Percentiles rank a stretch among this genome's conserved stretches.
Conservation (phyloP, 768 basidiomycete species). For the Mycena pura region DNA sequence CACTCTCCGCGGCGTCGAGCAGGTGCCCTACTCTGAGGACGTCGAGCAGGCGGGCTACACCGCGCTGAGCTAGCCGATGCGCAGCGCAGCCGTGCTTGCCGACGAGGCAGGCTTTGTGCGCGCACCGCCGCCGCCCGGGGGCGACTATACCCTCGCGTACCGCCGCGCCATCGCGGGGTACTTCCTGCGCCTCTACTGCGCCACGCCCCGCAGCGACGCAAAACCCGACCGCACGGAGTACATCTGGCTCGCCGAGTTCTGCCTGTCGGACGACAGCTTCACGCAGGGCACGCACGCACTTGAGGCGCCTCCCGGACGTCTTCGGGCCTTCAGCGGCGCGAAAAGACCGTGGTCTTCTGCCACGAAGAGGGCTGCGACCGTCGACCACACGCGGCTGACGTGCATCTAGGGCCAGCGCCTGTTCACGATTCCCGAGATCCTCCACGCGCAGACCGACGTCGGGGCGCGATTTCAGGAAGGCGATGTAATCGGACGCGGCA, state of each 20-base stretch:
- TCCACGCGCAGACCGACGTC: constrained; percentile 1
- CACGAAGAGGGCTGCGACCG: constrained; percentile 16
- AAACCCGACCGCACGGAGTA: not conserved
- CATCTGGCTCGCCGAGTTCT: constrained; percentile 18
- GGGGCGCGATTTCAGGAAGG: not conserved
- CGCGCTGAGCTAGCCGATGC: constrained; percentile 4
- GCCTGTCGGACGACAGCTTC: not conserved
- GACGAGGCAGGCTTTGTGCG: not conserved
- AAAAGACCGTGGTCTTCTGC: constrained; percentile 25
- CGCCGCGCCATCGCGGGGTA: not conserved
- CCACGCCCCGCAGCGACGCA: not conserved
- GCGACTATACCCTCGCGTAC: not conserved
- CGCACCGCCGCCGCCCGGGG: not conserved
- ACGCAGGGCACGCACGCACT: not conserved
- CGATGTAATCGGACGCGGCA: not conserved
- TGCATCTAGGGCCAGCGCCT: constrained; percentile 25
- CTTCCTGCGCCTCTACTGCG: constrained; percentile 2
- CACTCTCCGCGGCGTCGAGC: not conserved
- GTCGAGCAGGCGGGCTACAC: not conserved
- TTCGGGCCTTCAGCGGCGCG: constrained; percentile 23
- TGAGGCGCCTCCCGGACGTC: constrained; percentile 6
- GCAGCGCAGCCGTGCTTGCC: not conserved
- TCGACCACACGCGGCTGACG: constrained; percentile 15
- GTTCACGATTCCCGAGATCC: constrained; percentile 11
- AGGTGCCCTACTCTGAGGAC: not conserved